Conservation (phyloP, 768 basidiomycete genomes). For the Lentinula lateritia region DNA sequence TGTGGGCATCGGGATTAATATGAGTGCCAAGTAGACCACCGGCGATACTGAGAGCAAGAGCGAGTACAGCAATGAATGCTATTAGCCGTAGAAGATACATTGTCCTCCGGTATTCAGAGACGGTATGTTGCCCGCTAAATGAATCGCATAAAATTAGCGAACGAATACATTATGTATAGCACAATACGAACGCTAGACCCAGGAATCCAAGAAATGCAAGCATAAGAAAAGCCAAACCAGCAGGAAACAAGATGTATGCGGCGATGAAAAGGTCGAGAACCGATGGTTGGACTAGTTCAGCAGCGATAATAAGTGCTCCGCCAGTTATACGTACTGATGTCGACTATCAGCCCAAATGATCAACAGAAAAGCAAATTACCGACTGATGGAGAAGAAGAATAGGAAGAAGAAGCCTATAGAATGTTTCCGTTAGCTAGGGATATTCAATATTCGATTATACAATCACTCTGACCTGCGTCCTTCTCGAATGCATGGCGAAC, state of each 20-base stretch:
- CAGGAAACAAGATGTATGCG: constrained; percentile 45
- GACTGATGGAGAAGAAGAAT: constrained; percentile 54
- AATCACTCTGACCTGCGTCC: constrained; percentile 28
- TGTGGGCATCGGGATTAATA: constrained; percentile 23
- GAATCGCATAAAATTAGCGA: constrained; percentile 17
- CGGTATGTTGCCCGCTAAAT: constrained; percentile 43
- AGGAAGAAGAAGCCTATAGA: constrained; percentile 56
- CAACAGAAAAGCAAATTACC: constrained; percentile 16
- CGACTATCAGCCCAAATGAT: constrained; percentile 1
- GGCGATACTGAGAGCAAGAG: constrained; percentile 37
- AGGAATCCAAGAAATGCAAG: constrained; percentile 42
- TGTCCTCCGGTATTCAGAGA: constrained; percentile 42
- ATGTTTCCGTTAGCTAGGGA: not conserved
- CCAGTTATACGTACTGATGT: constrained; percentile 50
- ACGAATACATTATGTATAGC: constrained; percentile 11
- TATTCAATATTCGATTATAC: not conserved
- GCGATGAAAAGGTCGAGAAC: constrained; percentile 44
- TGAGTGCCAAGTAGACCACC: constrained; percentile 41
- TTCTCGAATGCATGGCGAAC: constrained; percentile 51
- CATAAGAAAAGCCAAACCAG: constrained; percentile 34
- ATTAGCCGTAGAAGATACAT: constrained; percentile 30
- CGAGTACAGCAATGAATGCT: constrained; percentile 31
- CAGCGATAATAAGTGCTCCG: constrained; percentile 52
- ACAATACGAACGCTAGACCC: constrained; percentile 40
- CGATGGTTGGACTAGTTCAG: constrained; percentile 32